phyloP scores from a whole-genome alignment of 2,329 filamentous ascomycete genomes.

The Trichoderma koningiopsis region DNA sequence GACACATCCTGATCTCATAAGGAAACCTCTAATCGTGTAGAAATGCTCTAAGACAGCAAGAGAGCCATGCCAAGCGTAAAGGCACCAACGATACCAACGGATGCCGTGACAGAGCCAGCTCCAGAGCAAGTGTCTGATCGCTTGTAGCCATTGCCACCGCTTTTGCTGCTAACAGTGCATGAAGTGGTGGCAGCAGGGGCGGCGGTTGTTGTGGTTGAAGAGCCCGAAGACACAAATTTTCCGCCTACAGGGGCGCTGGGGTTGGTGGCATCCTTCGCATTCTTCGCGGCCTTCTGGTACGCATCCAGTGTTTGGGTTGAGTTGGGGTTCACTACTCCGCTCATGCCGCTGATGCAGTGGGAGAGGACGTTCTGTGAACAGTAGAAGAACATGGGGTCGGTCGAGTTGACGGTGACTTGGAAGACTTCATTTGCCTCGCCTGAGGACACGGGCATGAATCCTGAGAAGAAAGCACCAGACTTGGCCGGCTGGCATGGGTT shows the following conservation, averaged over 20 bases:
- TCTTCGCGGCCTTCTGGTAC: constrained; percentile 22
- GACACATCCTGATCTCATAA: background rate
- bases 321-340: constrained; percentile 30
- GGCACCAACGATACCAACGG: constrained; percentile 12
- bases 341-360: constrained; percentile 33
- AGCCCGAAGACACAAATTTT: background rate
- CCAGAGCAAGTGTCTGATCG: constrained; percentile 10
- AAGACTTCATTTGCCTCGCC: constrained; percentile 26
- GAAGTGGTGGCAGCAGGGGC: constrained; percentile 1
- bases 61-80: constrained; percentile 23
- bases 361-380: constrained; percentile 25
- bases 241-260: background rate
- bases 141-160: background rate
- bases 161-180: constrained; percentile 1
- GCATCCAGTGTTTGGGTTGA: constrained; percentile 26
- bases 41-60: background rate
- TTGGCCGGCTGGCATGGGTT: constrained; percentile 17
- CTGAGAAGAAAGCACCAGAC: constrained; percentile 17
- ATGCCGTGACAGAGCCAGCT: constrained; percentile 14
- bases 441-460: constrained; percentile 5
- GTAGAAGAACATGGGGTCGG: constrained; percentile 34
- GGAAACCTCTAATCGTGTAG: background rate
- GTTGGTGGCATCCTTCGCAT: constrained; percentile 4
- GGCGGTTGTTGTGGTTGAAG: background rate
- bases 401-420: constrained; percentile 31